These are phyloP conservation scores for Nicotiana otophora DNA, from an alignment of 257 asterid species.

Conservation along the genomic window DNA sequence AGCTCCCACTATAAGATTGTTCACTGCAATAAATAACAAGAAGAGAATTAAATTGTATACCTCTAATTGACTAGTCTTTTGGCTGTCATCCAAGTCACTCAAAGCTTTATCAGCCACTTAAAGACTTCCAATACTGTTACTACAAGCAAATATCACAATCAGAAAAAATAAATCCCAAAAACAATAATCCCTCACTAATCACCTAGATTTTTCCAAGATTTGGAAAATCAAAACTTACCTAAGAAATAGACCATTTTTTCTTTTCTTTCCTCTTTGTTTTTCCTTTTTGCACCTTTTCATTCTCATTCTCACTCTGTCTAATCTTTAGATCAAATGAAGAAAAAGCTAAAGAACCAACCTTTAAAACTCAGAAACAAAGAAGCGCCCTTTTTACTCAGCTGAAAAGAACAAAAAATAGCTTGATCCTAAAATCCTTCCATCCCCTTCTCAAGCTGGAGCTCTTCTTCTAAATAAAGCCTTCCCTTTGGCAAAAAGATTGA, in stretches of 20 bases:
- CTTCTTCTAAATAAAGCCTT: not conserved
- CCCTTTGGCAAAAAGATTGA: not conserved
- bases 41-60: constrained; percentile 14
- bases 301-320: not conserved
- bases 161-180: constrained; percentile 15
- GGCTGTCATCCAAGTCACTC: constrained; percentile 65
- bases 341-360: constrained; percentile 31
- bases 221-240: not conserved
- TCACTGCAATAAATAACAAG: constrained; percentile 30
- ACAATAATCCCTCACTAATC: constrained; percentile 22
- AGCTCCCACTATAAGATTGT: constrained; percentile 12
- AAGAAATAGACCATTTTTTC: not conserved
- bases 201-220: constrained; percentile 12
- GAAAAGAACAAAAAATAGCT: constrained; percentile 34
- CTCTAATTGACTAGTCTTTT: constrained; percentile 46
- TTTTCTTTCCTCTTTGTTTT: no score
- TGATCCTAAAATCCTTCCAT: constrained; percentile 14
- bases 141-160: constrained; percentile 43
- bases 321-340: not conserved
- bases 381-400: constrained; percentile 18
- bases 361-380: constrained; percentile 26
- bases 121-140: constrained; percentile 41
- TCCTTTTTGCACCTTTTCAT: not conserved
- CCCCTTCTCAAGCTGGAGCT: constrained; percentile 5
- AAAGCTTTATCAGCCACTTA: constrained; percentile 40